Evolutionary conservation across 352 stramenopile genomes (phyloP).

Genomic region (Phytopythium helicoides): DNA sequence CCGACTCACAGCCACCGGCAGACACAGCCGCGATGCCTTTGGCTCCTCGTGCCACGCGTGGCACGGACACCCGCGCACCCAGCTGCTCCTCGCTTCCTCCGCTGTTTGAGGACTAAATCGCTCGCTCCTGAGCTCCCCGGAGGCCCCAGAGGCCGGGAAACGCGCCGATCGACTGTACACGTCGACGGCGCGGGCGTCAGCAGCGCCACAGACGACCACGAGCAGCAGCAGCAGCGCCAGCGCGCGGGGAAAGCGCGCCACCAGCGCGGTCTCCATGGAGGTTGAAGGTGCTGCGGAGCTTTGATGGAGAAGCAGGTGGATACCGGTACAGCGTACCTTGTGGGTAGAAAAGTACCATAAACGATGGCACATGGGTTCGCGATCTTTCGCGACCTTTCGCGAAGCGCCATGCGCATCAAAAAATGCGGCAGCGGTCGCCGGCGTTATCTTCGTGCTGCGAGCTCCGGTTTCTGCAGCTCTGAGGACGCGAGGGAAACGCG

Average conservation of each 20-base stretch:
- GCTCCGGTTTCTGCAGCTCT: too few relatives aligned
- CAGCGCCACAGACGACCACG: not conserved
- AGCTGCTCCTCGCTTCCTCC: slow-evolving; percentile 20
- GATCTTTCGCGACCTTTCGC: slow-evolving; percentile 17
- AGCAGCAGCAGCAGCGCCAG: slow-evolving; percentile 16
- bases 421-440: not conserved
- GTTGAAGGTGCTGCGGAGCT: slow-evolving; percentile 13
- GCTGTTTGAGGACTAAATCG: slow-evolving; percentile 24
- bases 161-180: slow-evolving; percentile 15
- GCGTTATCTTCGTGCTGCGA: too few relatives aligned
- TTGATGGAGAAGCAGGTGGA: not conserved
- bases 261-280: slow-evolving; percentile 3
- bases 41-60: slow-evolving; percentile 1
- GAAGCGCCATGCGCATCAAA: not conserved
- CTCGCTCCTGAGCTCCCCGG: slow-evolving; percentile 8
- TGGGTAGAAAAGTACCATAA: slow-evolving; percentile 8
- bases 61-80: slow-evolving; percentile 53
- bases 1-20: slow-evolving; percentile 37
- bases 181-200: slow-evolving; percentile 1
- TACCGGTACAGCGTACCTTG: slow-evolving; percentile 15
- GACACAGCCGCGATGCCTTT: slow-evolving; percentile 33
- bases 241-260: slow-evolving; percentile 5
- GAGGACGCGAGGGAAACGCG: too few relatives aligned
- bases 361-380: not conserved
- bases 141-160: not conserved